Conservation (phyloP, 345 rosid genomes). For the Xanthoceras sorbifolium region DNA sequence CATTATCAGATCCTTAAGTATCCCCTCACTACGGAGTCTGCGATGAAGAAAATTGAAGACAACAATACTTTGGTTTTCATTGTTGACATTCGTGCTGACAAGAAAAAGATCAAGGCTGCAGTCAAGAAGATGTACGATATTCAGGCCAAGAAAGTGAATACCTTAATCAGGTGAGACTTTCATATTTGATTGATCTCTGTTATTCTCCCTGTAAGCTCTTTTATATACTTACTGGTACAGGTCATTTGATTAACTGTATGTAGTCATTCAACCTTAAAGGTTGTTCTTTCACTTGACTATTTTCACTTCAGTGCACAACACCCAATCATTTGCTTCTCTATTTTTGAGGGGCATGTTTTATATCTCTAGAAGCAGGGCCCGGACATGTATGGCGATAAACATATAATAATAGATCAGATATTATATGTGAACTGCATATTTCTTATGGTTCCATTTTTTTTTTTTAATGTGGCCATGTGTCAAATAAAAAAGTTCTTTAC, state of each 20-base stretch:
- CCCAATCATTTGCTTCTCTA: no score
- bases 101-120: conserved; percentile 89
- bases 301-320: no score
- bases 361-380: no score
- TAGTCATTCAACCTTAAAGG: background rate
- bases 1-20: conserved; percentile 88
- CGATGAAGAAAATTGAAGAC: conserved; percentile 95
- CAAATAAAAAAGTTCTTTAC: no score
- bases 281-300: no score
- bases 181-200: background rate
- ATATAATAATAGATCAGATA: no score
- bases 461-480: no score
- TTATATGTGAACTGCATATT: no score
- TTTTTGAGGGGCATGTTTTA: no score
- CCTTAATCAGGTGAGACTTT: conserved; percentile 73
- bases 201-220: background rate
- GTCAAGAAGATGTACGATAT: conserved; percentile 96
- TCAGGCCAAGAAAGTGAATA: conserved; percentile 92
- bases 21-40: conserved; percentile 92
- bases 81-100: conserved; percentile 91
- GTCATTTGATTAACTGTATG: background rate
- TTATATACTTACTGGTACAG: background rate
- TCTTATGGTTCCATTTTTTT: no score
- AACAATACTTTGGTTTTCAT: conserved; percentile 95
- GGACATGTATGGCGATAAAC: no score